Evolutionary conservation across 2,329 filamentous ascomycete genomes (phyloP).

Genomic region (Furcasterigmium sp.): DNA sequence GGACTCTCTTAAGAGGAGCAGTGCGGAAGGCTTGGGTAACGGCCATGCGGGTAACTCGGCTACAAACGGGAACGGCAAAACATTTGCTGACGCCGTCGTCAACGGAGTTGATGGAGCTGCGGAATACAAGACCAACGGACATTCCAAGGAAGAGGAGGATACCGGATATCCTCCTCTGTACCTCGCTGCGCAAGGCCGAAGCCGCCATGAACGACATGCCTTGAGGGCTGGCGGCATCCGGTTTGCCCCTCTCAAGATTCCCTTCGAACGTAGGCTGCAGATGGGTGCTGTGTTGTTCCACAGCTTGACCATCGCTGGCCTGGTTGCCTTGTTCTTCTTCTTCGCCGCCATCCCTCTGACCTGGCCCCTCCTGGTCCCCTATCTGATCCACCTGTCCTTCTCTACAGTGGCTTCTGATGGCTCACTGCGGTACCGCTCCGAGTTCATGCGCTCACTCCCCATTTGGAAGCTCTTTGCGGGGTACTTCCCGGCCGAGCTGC

Average conservation of each 20-base stretch:
- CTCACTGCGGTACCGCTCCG: conserved; percentile 66
- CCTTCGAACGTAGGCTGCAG: conserved; percentile 65
- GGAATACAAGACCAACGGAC: not conserved
- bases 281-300: conserved; percentile 74
- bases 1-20: not conserved
- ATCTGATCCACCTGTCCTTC: conserved; percentile 77
- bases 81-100: conserved; percentile 9
- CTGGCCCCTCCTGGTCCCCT: conserved; percentile 75
- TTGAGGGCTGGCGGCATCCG: conserved; percentile 55
- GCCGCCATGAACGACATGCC: conserved; percentile 18
- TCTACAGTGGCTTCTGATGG: conserved; percentile 75
- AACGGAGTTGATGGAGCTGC: conserved; percentile 8
- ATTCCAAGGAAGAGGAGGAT: conserved; percentile 1
- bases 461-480: conserved; percentile 87
- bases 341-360: conserved; percentile 85
- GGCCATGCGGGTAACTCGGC: conserved; percentile 4
- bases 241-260: conserved; percentile 77
- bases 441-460: conserved; percentile 65
- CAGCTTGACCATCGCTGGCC: conserved; percentile 63
- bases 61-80: conserved; percentile 9
- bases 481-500: conserved; percentile 86
- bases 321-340: conserved; percentile 80
- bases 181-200: conserved; percentile 4
- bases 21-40: not conserved
- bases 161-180: conserved; percentile 9